Percentiles rank a stretch among this genome's conserved stretches.
Conservation (phyloP, 1,139 yeast species). For the Hyphopichia pseudoburtonii region DNA sequence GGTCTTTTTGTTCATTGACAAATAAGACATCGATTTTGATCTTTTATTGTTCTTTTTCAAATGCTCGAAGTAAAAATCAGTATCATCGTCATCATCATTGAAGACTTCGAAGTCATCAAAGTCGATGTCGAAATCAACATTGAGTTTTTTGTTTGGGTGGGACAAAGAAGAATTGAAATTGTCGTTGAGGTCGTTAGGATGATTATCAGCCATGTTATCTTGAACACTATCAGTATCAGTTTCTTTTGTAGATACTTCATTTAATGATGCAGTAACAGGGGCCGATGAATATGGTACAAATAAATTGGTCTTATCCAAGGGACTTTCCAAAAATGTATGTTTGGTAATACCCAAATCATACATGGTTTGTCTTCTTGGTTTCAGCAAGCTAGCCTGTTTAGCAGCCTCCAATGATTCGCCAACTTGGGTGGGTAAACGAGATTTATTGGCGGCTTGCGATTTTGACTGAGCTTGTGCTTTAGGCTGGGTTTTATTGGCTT, state of each 20-base stretch:
- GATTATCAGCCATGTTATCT: constrained; percentile 7
- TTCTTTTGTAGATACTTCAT: constrained; percentile 13
- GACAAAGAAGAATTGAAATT: constrained; percentile 9
- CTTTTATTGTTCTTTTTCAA: constrained; percentile 51
- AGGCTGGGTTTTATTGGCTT: background rate
- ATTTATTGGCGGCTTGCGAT: constrained; percentile 1
- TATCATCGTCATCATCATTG: constrained; percentile 34
- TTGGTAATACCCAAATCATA: constrained; percentile 46
- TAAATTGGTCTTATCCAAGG: constrained; percentile 53
- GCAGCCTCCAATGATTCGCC: constrained; percentile 20
- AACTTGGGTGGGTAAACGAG: constrained; percentile 1
- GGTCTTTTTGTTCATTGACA: constrained; percentile 48
- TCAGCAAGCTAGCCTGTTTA: constrained; percentile 24
- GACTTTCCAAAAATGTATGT: constrained; percentile 49
- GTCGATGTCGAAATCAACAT: constrained; percentile 31
- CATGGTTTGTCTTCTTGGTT: constrained; percentile 51
- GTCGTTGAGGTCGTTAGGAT: constrained; percentile 9
- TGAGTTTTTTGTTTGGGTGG: constrained; percentile 4
- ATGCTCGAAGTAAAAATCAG: constrained; percentile 23
- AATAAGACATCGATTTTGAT: constrained; percentile 63
- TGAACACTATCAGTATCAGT: constrained; percentile 2
- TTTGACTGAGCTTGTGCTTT: background rate
- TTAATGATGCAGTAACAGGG: constrained; percentile 71
- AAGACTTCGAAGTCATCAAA: constrained; percentile 49
- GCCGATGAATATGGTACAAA: constrained; percentile 73